phyloP scores from a whole-genome alignment of 768 basidiomycete genomes.

The Daedalea quercina region DNA sequence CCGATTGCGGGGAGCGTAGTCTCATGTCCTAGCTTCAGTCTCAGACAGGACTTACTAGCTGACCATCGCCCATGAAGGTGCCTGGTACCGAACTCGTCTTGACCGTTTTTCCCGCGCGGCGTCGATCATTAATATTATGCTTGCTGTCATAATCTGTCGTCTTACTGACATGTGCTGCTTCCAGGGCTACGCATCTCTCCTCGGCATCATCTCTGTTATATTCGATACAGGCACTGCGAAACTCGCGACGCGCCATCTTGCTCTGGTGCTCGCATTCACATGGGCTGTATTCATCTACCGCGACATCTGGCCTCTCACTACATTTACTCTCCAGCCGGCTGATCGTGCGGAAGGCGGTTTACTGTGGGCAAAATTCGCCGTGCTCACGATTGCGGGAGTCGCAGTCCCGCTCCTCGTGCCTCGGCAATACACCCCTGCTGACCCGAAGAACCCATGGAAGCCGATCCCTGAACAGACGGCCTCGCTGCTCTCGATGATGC shows the following conservation, averaged over 20 bases:
- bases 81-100: too few relatives aligned
- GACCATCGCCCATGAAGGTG: too few relatives aligned
- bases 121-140: too few relatives aligned
- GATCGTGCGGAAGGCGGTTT: constrained; percentile 42
- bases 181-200: constrained; percentile 19
- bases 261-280: constrained; percentile 37
- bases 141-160: too few relatives aligned
- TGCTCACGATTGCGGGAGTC: constrained; percentile 38
- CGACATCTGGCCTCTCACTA: constrained; percentile 54
- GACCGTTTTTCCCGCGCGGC: too few relatives aligned
- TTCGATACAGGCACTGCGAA: constrained; percentile 6
- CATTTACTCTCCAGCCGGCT: constrained; percentile 41
- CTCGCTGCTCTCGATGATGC: constrained; percentile 24
- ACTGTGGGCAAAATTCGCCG: constrained; percentile 47
- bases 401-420: constrained; percentile 51
- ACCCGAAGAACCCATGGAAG: constrained; percentile 33
- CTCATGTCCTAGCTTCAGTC: too few relatives aligned
- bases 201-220: constrained; percentile 15
- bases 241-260: constrained; percentile 38
- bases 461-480: constrained; percentile 26
- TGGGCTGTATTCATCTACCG: constrained; percentile 49
- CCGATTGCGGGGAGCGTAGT: too few relatives aligned
- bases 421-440: constrained; percentile 49
- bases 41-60: too few relatives aligned
- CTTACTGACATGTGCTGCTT: background rate